Base-by-base conservation (phyloP, 768 basidiomycete species). In the Phaeotremella skinneri region DNA sequence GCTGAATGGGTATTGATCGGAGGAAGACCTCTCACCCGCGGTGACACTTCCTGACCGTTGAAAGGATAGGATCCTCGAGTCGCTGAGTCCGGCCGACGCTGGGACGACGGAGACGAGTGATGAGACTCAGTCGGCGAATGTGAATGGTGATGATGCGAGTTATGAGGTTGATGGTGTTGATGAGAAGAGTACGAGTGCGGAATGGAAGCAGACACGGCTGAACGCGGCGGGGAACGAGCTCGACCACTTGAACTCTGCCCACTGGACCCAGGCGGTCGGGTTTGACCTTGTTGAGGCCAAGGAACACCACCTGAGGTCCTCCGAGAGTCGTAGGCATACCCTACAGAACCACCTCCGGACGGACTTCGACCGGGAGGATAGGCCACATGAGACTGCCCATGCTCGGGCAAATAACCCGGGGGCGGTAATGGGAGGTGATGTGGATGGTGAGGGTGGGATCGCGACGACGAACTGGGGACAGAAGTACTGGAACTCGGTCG, bases 121-220 rank as follows among this genome's bases (percentile, higher is more conserved):
- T 39, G 37, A 39, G 43, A 45, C 6, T 45, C 43, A 13, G 43
- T 45, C 23, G 43, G 43, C 7, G 43, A 45, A 13, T 45, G 43
- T n/a, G n/a, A n/a, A n/a, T n/a, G n/a, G n/a, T n/a, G n/a, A n/a
- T n/a, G n/a, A n/a, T n/a, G n/a, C n/a, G n/a, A n/a, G n/a, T n/a
- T n/a, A n/a, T n/a, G n/a, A n/a, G n/a, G n/a, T n/a, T n/a, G n/a
- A n/a, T n/a, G n/a, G n/a, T n/a, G n/a, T n/a, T n/a, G n/a, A n/a
- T n/a, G n/a, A n/a, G n/a, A n/a, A n/a, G n/a, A n/a, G n/a, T n/a
- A n/a, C n/a, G n/a, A n/a, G n/a, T n/a, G n/a, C n/a, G n/a, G n/a
- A n/a, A n/a, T n/a, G n/a, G n/a, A n/a, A n/a, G n/a, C n/a, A n/a
- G n/a, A n/a, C n/a, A n/a, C n/a, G n/a, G n/a, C n/a, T n/a, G n/a